These are phyloP conservation scores for Conidiobolus incongruus DNA, from an alignment of 371 early-diverging fungal genomes.

Conservation along the genomic window DNA sequence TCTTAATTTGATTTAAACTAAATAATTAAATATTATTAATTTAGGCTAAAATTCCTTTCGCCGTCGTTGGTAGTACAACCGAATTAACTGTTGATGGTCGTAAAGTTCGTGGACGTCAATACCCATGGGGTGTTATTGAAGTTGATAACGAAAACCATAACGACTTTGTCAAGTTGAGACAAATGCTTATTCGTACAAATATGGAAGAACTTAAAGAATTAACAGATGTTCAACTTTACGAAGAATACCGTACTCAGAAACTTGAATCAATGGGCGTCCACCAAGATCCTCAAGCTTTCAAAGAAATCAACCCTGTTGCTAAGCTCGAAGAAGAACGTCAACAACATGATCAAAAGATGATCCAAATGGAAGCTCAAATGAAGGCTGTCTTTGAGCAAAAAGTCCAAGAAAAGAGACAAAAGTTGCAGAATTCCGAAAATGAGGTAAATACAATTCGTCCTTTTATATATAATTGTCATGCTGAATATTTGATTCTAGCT, in stretches of 20 bases:
- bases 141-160: conserved; percentile 78
- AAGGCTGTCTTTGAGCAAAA: conserved; percentile 92
- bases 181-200: conserved; percentile 70
- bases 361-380: conserved; percentile 97
- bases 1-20: not conserved
- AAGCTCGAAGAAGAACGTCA: conserved; percentile 84
- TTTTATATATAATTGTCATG: not conserved
- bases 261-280: conserved; percentile 55
- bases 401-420: conserved; percentile 92
- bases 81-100: conserved; percentile 70
- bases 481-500: conserved; percentile 15
- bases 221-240: conserved; percentile 67
- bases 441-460: conserved; percentile 28
- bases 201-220: conserved; percentile 82
- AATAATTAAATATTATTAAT: too few species aligned
- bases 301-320: conserved; percentile 68
- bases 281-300: conserved; percentile 55
- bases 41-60: conserved; percentile 78
- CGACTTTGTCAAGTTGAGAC: conserved; percentile 88
- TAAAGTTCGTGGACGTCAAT: conserved; percentile 77
- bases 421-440: conserved; percentile 89
- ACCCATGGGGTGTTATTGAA: conserved; percentile 92
- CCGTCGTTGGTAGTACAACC: conserved; percentile 88
- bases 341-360: conserved; percentile 83
- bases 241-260: conserved; percentile 77